Evolutionary conservation across 2,329 filamentous ascomycete species (phyloP), one percentile per base, ranked within the genome.

Genomic region (Paramyrothecium roridum): DNA sequence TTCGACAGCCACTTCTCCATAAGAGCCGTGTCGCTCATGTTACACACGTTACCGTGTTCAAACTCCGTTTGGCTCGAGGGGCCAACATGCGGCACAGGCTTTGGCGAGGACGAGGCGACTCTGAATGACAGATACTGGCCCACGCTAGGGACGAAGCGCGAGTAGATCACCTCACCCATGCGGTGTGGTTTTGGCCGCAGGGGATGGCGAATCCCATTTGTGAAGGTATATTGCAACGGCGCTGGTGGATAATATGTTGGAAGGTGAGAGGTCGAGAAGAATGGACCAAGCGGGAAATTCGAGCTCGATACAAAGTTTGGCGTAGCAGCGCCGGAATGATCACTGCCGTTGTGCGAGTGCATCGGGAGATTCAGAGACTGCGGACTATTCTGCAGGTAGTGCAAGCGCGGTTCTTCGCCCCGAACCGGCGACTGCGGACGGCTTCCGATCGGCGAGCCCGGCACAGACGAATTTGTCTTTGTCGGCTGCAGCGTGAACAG

Each of bases 91-190:
- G 83, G 79, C 1, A 88, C 82, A 0, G 88, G 80, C 50, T 82
- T 80, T 1, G 82, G 70, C 34, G 87, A 87, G 7, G 88, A 74
- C 0, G 88, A 90, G 0, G 93, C 92, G 1, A 95, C 87, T 20
- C 95, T 87, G 74, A 99, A 96, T 0, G 91, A 93, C 10, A 99
- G 81, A 61, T 93, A 96, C 68, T 96, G 90, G 7, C 84, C 84
- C 2, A 93, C 76, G 49, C 88, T 93, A 0, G 91, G 91, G 17
- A 98, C 80, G 69, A 88, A 96, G 53, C 95, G 88, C 1, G 87
- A 88, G 70, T 99, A 99, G 65, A 99, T 93, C 0, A 90, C 85
- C 65, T 97, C 91, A 16, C 92, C 92, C 79, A 96, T 92, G 3
- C 90, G 86, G 1, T 92, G 91, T 0, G 93, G 92, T 68, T 96